Base-by-base conservation (phyloP, 1,139 yeast genomes). In the Protomyces arabidopsidicola region DNA sequence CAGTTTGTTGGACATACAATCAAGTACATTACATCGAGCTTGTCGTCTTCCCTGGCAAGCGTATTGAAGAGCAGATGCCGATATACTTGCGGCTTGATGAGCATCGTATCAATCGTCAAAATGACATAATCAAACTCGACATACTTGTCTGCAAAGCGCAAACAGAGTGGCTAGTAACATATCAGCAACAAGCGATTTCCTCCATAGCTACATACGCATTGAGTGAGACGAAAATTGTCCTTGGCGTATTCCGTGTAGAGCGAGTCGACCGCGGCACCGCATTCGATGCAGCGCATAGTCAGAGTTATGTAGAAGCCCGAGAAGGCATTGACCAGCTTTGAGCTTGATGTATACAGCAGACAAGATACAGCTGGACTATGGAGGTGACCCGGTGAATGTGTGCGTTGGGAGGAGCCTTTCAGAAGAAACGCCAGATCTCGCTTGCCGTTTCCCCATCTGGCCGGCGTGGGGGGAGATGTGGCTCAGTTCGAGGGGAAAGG, bases 101-200 rank as follows among this genome's bases (percentile, higher is more conserved):
- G 80, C 63, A 93, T 76, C 53, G 91, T 79, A 71, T 95, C 98
- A 45, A 95, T 85, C 71, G 90, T 88, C 35, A 93, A 77, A 1
- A 93, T 77, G 22, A 91, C 95, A 63, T 84, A 82, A 73, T 93
- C 99, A 69, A 85, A 87, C 72, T 93, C 99, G 50, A 93, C 87
- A 75, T 95, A 93, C 73, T 88, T 87, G 75, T 93, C 99, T 1
- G 93, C 96, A 18, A 88, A 84, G 63, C 80, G 78, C 53, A 82
- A 81, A 73, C 99, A 93, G 34, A 76, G 74, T 0, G 84, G 78
- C 67, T 65, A 36, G 14, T 22, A 39, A 9, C 53, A 10, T 2
- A 5, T 36, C 35, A 34, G 31, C 12, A 10, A 16, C 55, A 45
- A 39, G 36, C 4, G 14, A 8, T 6, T 10, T 18, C 18, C 34